Evolutionary conservation across 1,139 yeast species (phyloP), one percentile per base, ranked within the genome.

Genomic region (Lodderomyces jiufengensis): DNA sequence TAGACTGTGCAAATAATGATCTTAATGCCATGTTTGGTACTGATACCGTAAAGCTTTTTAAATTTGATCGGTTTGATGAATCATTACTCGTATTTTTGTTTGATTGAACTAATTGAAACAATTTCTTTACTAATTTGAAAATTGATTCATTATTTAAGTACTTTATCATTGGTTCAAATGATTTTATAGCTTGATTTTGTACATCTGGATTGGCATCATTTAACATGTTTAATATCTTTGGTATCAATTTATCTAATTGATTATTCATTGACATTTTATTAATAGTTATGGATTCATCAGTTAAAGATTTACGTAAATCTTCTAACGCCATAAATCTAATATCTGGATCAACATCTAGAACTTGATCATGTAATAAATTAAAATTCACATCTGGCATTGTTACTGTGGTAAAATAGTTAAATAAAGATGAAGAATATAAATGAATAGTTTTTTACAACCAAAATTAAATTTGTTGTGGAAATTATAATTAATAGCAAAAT

Each of bases 271-370:
- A 47, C 26, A 55, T 43, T 44, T 55, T 47, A 33, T 57, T 47
- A 34, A 63, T 47, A 44, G 47, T 38, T 46, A 43, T 39, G 11
- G 40, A 24, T 12, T 40, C 41, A 24, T 33, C 32, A 15, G 31
- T 36, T 61, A 69, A 42, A 63, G 64, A 50, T 43, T 73, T 75
- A 48, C 75, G 77, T 48, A 86, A 70, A 52, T 87, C 96, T 48
- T 78, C 84, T 43, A 86, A 65, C 3, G 92, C 95, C 96, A 87
- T 87, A 59, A 80, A 86, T 52, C 95, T 70, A 47, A 84, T 66
- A 54, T 87, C 96, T 3, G 94, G 84, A 50, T 87, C 96, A 16
- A 82, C 81, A 47, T 79, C 84, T 35, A 66, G 63, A 14, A 80
- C 76, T 48, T 69, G 70, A 46, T 79, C 80, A 39, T 53, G 59